Evolutionary conservation across 2,329 filamentous ascomycete genomes (phyloP).

Genomic region (Colletotrichum eremochloae): DNA sequence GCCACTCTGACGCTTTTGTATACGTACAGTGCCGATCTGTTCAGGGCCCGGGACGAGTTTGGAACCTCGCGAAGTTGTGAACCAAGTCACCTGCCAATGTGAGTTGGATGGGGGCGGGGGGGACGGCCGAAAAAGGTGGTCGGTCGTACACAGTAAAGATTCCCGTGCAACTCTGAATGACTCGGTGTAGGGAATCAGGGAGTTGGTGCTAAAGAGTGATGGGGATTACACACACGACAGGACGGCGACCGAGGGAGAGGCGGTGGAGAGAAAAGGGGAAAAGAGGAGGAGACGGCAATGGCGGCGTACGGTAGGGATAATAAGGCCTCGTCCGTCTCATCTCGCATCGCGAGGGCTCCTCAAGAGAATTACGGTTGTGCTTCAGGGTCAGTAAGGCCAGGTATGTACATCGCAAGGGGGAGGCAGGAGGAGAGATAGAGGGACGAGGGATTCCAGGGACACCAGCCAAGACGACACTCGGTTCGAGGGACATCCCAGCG

Average conservation of each 20-base stretch:
- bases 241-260: conserved; percentile 39
- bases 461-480: conserved; percentile 28
- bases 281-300: conserved; percentile 6
- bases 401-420: conserved; percentile 5
- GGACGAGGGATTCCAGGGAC: not conserved
- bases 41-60: conserved; percentile 19
- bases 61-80: conserved; percentile 4
- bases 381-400: conserved; percentile 2
- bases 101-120: not conserved
- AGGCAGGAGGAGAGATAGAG: not conserved
- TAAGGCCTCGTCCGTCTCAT: conserved; percentile 19
- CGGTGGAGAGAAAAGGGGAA: conserved; percentile 17
- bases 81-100: conserved; percentile 1
- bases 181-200: conserved; percentile 25
- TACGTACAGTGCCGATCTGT: conserved; percentile 30
- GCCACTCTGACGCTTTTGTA: conserved; percentile 16
- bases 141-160: not conserved
- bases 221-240: conserved; percentile 13
- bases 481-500: not conserved
- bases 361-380: conserved; percentile 1
- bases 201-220: conserved; percentile 19
- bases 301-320: conserved; percentile 26
- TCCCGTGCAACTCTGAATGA: conserved; percentile 37
- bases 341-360: conserved; percentile 2
- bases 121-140: not conserved